Base-by-base conservation (phyloP, 2,329 filamentous ascomycete genomes). In the Magnaporthiopsis incrustans region DNA sequence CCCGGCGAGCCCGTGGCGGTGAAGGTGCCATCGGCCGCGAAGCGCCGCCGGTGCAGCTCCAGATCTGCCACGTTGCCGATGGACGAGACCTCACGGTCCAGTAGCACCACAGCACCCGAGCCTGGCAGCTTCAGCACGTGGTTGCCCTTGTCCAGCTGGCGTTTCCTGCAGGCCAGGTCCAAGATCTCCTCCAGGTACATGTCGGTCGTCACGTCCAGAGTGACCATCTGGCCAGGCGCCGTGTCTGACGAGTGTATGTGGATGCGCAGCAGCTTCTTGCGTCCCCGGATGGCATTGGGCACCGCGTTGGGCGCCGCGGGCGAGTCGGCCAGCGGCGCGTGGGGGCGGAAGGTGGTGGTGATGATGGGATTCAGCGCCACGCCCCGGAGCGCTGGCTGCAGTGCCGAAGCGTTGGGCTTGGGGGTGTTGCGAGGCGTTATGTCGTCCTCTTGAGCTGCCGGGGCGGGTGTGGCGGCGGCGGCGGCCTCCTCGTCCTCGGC, bases 101-200 rank as follows among this genome's bases (percentile, higher is more conserved):
- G 81, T 64, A 90, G 85, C 35, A 90, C 90, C 15, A 93, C 85
- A 1, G 88, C 89, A 22, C 89, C 89, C 2, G 89, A 90, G 18
- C 86, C 86, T 0, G 88, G 87, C 14, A 94, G 82, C 74, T 91
- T 92, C 67, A 96, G 82, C 6, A 94, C 88, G 72, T 92, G 90
- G 64, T 88, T 85, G 25, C 83, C 89, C 77, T 92, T 92, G 73
- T 95, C 91, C 0, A 95, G 79, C 65, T 90, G 86, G 58, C 92
- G 82, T 74, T 90, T 91, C 57, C 87, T 85, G 73, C 91, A 95
- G 2, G 91, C 88, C 68, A 87, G 81, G 71, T 94, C 90, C 62
- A 94, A 85, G 33, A 95, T 86, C 73, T 95, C 90, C 58, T 89
- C 90, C 59, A 95, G 85, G 73, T 93, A 95, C 35, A 88, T 94